A percentile compares a stretch with the other conserved stretches of the same genome.
Conservation (phyloP, 202 grass and related monocot species). For the Brachypodium distachyon region DNA sequence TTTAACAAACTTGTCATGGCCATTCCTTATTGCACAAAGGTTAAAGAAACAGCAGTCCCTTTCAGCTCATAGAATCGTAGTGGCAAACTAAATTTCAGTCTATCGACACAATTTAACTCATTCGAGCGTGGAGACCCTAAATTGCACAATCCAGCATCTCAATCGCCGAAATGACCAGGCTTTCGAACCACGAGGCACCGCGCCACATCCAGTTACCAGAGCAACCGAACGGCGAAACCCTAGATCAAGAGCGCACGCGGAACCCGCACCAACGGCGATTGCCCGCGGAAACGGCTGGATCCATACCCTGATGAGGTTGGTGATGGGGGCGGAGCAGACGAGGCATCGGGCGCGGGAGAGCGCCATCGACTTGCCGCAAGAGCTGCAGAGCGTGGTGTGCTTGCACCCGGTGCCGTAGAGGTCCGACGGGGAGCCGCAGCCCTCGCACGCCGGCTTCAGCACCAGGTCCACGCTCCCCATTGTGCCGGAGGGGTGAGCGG, state of each 20-base stretch:
- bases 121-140: neutral
- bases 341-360: slow-evolving; percentile 53
- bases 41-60: neutral
- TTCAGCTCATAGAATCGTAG: neutral
- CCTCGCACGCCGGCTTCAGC: slow-evolving; percentile 73
- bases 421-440: slow-evolving; percentile 64
- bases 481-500: neutral
- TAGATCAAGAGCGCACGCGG: slow-evolving; percentile 6
- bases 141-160: neutral
- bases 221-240: slow-evolving; percentile 30
- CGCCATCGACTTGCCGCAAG: slow-evolving; percentile 81
- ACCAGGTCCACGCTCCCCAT: slow-evolving; percentile 69
- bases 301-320: slow-evolving; percentile 74
- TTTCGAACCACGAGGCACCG: neutral
- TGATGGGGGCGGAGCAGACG: slow-evolving; percentile 62
- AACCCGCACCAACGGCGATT: neutral
- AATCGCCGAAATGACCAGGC: neutral
- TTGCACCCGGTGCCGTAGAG: slow-evolving; percentile 93
- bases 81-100: neutral
- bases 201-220: neutral
- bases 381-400: slow-evolving; percentile 88
- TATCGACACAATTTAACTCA: slow-evolving; percentile 8
- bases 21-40: neutral
- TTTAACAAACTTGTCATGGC: neutral
- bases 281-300: neutral